Evolutionary conservation across 805 yeast species (phyloP), one percentile per base, ranked within the genome.

Genomic region (Grigorovia yakushimaensis): DNA sequence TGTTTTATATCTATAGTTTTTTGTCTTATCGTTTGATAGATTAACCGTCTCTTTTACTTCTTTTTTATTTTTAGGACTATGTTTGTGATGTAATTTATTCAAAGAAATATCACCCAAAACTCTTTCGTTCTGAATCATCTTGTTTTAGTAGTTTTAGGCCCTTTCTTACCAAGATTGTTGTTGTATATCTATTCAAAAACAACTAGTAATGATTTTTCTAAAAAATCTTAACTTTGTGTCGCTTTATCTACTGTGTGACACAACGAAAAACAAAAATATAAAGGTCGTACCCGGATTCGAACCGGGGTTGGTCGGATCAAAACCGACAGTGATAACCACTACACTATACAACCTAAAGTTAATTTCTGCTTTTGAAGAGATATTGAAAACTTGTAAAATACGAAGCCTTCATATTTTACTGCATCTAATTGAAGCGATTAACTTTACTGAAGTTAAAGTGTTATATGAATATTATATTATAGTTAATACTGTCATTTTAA

Each of bases 201-300:
- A n/a, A n/a, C n/a, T 39, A 11, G 10, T 15, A 39, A 7, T 19
- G 13, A 6, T 11, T 15, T n/a, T 30, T 18, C 19, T 6, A 39
- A 19, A 39, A 39, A 23, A 23, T 22, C 13, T 9, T 41, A 24
- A 41, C 17, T 22, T 18, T 22, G n/a, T 22, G 22, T 21, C 41
- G 22, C 18, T 21, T 11, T 19, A 19, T 13, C n/a, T n/a, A 13
- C 13, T 38, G 35, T 36, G 41, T 36, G 45, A 33, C 45, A 43
- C 45, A 43, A 27, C 13, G 33, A 27, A 27, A 27, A 27, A 10
- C 3, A 36, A 42, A 23, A n/a, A 13, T 7, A 13, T 51, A 52
- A 51, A 79, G 84, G 83, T 78, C 84, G 76, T 77, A 76, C 84
- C 84, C 84, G 84, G 84, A 78, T 78, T 79, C 84, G 85, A 79